phyloP scores from a whole-genome alignment of 2,329 filamentous ascomycete genomes.

The Beauveria sp. region DNA sequence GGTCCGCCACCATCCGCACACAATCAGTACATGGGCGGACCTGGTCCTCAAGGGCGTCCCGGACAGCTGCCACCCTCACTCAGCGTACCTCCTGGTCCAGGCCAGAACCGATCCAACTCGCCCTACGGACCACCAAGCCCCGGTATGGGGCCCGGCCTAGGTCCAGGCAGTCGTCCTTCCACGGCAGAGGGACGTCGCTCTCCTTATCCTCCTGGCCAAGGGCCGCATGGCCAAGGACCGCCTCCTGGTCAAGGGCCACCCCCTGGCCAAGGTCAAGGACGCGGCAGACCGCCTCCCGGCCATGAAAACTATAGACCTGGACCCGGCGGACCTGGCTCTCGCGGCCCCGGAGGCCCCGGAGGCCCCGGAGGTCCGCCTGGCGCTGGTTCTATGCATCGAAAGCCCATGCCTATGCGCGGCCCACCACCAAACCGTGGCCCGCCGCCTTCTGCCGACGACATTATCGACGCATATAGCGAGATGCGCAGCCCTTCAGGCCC shows the following conservation, averaged over 20 bases:
- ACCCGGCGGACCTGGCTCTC: constrained; percentile 15
- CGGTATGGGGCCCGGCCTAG: constrained; percentile 17
- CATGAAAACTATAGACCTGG: constrained; percentile 17
- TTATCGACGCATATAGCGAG: constrained; percentile 16
- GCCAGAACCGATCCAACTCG: constrained; percentile 32
- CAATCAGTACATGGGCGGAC: constrained; percentile 24
- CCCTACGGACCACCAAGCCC: constrained; percentile 24
- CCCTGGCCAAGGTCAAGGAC: constrained; percentile 1
- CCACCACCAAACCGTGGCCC: constrained; percentile 8
- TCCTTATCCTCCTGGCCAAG: constrained; percentile 17
- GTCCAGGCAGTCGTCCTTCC: constrained; percentile 24
- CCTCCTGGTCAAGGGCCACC: not conserved
- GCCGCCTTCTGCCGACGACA: constrained; percentile 9
- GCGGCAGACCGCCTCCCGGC: constrained; percentile 6
- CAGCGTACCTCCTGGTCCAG: constrained; percentile 27
- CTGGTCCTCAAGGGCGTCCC: constrained; percentile 29
- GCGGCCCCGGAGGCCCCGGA: constrained; percentile 12
- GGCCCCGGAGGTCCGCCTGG: constrained; percentile 7
- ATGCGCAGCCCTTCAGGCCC: constrained; percentile 17
- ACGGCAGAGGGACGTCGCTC: constrained; percentile 26
- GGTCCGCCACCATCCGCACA: not conserved
- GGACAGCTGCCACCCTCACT: constrained; percentile 34
- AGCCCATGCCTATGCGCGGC: constrained; percentile 12
- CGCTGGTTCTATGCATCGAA: not conserved
- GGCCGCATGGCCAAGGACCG: not conserved